phyloP scores from a whole-genome alignment of 2,329 filamentous ascomycete genomes.

The Colletotrichum liriopes region DNA sequence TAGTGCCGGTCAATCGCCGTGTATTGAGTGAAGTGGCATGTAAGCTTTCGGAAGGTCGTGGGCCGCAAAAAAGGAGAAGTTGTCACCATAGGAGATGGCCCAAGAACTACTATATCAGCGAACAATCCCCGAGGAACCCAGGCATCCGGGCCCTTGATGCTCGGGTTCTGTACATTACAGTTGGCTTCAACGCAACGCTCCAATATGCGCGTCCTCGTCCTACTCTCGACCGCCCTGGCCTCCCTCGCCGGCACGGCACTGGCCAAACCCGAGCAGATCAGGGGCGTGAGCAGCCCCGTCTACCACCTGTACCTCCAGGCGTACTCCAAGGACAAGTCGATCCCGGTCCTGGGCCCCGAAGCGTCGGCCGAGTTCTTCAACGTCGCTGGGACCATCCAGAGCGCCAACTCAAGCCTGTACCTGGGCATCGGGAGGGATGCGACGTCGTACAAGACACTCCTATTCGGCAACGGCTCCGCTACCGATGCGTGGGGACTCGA shows the following conservation, averaged over 20 bases:
- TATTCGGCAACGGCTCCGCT: conserved; percentile 57
- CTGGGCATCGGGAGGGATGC: conserved; percentile 62
- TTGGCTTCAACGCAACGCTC: not conserved
- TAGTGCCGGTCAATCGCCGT: not conserved
- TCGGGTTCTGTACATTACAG: not conserved
- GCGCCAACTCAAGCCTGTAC: conserved; percentile 62
- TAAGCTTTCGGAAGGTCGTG: conserved; percentile 13
- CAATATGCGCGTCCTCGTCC: conserved; percentile 40
- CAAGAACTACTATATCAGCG: not conserved
- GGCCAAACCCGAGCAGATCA: conserved; percentile 65
- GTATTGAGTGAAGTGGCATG: not conserved
- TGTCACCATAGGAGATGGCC: not conserved
- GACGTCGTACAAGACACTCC: conserved; percentile 68
- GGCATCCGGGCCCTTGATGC: too few relatives aligned
- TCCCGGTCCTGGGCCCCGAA: conserved; percentile 68
- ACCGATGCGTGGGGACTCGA: conserved; percentile 68
- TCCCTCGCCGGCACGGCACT: conserved; percentile 41
- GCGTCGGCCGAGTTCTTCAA: conserved; percentile 63
- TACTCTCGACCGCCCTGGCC: conserved; percentile 22
- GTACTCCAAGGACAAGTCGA: conserved; percentile 59
- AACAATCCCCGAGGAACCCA: not conserved
- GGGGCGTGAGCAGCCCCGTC: conserved; percentile 64
- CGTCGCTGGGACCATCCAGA: conserved; percentile 65
- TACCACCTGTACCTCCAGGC: conserved; percentile 69
- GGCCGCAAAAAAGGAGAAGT: conserved; percentile 1